Evolutionary conservation across 2,329 filamentous ascomycete genomes (phyloP), one percentile per base, ranked within the genome.

Genomic region (Aulographum hederae): DNA sequence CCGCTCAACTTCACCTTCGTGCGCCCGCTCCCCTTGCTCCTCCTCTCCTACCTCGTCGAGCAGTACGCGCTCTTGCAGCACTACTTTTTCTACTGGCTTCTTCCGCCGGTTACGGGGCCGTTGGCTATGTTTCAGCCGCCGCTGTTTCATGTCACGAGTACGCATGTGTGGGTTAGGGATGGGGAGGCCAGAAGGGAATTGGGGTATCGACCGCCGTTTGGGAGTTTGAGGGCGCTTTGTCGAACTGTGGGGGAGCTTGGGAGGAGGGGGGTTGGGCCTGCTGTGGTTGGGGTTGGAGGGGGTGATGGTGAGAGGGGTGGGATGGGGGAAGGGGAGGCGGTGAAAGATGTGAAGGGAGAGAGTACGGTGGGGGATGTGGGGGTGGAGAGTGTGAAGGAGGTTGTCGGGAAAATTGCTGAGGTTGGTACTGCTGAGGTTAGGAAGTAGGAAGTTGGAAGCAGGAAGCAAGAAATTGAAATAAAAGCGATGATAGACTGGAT

Each of bases 61-160:
- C n/a, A n/a, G 20, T 23, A 23, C 20, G n/a, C 6, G 6, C n/a
- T 23, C 6, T n/a, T 23, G 20, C 20, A 23, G 20, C 20, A 23
- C n/a, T n/a, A n/a, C 20, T 23, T 41, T 52, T 14, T 48, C 46
- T 17, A 41, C 37, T 26, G 54, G 21, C 36, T 52, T 32, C 30
- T 43, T 32, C 41, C 45, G 32, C 31, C 45, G 25, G 30, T 51
- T 2, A 37, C 32, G 12, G 52, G 53, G 6, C 47, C 51, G 6
- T 17, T 60, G 5, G 43, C 41, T 5, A 39, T 53, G 34, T 38
- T 64, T 23, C 59, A 64, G 43, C 59, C 58, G 8, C 47, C 49
- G 2, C 29, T 41, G 10, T 38, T 39, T 15, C 46, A 43, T 4
- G 51, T 56, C 10, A 39, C 48, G 3, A 42, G 13, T 5, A 30